These are phyloP conservation scores for Ambrosia hybrid DNA, from an alignment of 140 eudicot species.

Conservation along the genomic window DNA sequence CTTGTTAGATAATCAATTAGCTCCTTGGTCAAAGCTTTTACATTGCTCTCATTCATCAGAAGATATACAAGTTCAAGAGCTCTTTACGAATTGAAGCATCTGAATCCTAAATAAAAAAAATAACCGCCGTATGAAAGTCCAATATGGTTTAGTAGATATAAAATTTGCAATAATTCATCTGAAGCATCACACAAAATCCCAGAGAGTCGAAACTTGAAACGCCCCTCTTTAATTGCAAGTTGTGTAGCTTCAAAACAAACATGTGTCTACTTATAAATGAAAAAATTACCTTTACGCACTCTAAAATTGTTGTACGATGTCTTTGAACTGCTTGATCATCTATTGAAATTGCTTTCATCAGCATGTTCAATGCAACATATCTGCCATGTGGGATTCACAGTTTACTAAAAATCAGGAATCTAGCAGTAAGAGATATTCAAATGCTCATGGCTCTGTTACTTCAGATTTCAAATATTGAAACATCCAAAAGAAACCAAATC, in stretches of 20 bases:
- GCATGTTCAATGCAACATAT: constrained; percentile 96
- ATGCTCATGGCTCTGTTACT: neutral
- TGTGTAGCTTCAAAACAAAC: no score
- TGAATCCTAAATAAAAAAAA: constrained; percentile 64
- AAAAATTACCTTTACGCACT: constrained; percentile 92
- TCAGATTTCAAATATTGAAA: neutral
- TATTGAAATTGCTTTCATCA: constrained; percentile 85
- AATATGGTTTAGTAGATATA: neutral
- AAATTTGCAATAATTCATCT: constrained; percentile 5
- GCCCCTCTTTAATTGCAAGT: neutral
- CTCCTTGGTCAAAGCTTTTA: constrained; percentile 83
- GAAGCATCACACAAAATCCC: neutral
- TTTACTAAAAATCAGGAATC: constrained; percentile 9
- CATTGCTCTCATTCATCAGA: constrained; percentile 87
- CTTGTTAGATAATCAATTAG: constrained; percentile 83
- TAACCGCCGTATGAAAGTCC: constrained; percentile 24
- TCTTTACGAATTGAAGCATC: constrained; percentile 98
- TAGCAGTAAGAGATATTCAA: neutral
- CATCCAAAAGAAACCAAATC: no score
- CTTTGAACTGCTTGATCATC: constrained; percentile 99
- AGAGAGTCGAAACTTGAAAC: neutral
- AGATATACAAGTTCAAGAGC: constrained; percentile 98
- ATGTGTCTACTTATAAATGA: neutral
- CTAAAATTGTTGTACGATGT: constrained; percentile 96
- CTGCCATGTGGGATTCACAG: constrained; percentile 38